Evolutionary conservation across 768 basidiomycete species (phyloP), one percentile per base, ranked within the genome.

Genomic region (Mrakia frigida): DNA sequence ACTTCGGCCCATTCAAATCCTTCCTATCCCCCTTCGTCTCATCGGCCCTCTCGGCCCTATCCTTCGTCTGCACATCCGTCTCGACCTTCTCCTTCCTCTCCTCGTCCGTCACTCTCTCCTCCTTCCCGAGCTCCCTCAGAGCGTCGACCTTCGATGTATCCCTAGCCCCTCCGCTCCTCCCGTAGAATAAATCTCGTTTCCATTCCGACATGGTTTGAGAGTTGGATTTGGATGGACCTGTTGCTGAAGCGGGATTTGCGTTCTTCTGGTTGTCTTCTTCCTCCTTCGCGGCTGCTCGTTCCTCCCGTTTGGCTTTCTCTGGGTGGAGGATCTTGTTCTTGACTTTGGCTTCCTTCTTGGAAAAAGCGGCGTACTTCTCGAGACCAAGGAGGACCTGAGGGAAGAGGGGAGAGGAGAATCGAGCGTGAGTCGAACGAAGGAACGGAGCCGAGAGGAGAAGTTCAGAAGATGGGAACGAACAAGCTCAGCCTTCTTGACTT

Each of bases 401-500:
- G 31, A 60, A 25, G 13, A 16, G 56, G 13, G 7, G 16, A 10
- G 61, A 31, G 3, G 23, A 31, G 33, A n/a, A 31, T 28, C 6
- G 60, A 46, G 16, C 21, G 52, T n/a, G 39, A 39, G 28, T 53
- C 28, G 37, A 33, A 50, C 46, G 46, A 50, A 50, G 2, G 1
- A 18, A 50, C 5, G 11, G 46, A n/a, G n/a, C 0, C 41, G 14
- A 21, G 56, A 61, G 41, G 23, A 28, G 7, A 23, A 46, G 23
- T 13, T n/a, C 0, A 11, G 16, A 50, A 21, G 46, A 41, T 59
- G 3, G 33, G 56, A 43, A 70, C 69, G 43, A 13, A 76, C 75
- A 0, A 76, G 37, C 79, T 90, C 89, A 23, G 88, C 89, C 81
- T 89, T 89, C 78, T 86, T 88, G 23, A 89, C 85, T 75, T 87